These are phyloP conservation scores for Gentiana dahurica DNA, from an alignment of 257 asterid species.

Conservation along the genomic window DNA sequence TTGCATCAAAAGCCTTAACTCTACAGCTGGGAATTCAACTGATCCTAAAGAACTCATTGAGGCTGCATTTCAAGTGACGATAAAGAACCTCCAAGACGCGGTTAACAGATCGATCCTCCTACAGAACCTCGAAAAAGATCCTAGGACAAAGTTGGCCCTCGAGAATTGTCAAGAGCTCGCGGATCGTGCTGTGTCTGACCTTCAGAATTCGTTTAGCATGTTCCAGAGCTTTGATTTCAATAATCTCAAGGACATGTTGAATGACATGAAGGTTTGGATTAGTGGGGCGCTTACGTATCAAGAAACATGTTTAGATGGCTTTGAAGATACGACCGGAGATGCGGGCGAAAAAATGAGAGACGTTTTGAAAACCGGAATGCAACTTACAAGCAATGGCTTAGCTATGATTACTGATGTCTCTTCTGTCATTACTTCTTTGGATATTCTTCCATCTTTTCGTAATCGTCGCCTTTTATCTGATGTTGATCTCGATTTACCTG, in stretches of 20 bases:
- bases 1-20: constrained; percentile 37
- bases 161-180: constrained; percentile 47
- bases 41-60: constrained; percentile 64
- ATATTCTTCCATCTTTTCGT: constrained; percentile 9
- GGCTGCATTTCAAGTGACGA: constrained; percentile 39
- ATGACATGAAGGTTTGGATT: constrained; percentile 63
- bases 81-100: constrained; percentile 23
- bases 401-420: constrained; percentile 82
- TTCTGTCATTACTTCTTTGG: constrained; percentile 29
- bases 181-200: constrained; percentile 35
- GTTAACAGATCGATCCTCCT: constrained; percentile 32
- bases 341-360: constrained; percentile 49
- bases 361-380: constrained; percentile 34
- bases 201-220: constrained; percentile 34
- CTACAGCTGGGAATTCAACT: constrained; percentile 25
- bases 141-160: constrained; percentile 40
- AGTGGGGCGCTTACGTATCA: constrained; percentile 77
- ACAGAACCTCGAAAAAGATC: constrained; percentile 25
- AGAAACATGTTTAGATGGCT: constrained; percentile 77
- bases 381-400: constrained; percentile 69
- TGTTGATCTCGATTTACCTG: constrained; percentile 17
- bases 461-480: constrained; percentile 44
- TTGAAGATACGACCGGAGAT: constrained; percentile 37
- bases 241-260: constrained; percentile 29
- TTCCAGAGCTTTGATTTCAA: constrained; percentile 38